phyloP scores from a whole-genome alignment of 1,139 yeast species.

The Blastobotrys proliferans region DNA sequence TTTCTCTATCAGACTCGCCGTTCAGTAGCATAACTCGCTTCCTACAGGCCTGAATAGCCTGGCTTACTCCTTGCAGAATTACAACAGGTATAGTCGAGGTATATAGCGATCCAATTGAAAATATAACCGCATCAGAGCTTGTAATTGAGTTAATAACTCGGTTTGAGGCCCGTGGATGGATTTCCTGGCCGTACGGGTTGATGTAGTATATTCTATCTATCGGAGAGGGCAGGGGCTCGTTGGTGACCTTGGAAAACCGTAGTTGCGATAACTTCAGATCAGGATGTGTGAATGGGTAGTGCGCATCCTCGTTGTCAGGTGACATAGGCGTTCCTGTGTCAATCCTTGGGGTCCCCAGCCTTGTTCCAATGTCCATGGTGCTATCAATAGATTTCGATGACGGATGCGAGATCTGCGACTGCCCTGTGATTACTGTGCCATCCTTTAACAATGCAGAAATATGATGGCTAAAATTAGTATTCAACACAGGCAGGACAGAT shows the following conservation, averaged over 20 bases:
- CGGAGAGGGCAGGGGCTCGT: slow-evolving; percentile 60
- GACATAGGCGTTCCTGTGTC: neutral
- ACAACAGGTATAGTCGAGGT: slow-evolving; percentile 80
- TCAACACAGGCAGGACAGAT: slow-evolving; percentile 74
- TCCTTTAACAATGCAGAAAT: slow-evolving; percentile 71
- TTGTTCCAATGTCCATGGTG: neutral
- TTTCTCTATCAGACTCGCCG: slow-evolving; percentile 74
- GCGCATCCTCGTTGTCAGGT: slow-evolving; percentile 51
- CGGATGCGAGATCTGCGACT: slow-evolving; percentile 92
- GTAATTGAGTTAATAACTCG: slow-evolving; percentile 54
- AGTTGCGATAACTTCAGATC: slow-evolving; percentile 70
- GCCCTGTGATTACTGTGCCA: slow-evolving; percentile 83
- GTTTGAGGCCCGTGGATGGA: slow-evolving; percentile 69
- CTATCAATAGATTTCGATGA: slow-evolving; percentile 20
- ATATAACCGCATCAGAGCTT: slow-evolving; percentile 51
- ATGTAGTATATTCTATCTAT: slow-evolving; percentile 72
- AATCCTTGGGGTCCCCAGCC: slow-evolving; percentile 8
- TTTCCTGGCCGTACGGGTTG: slow-evolving; percentile 85
- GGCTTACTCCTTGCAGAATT: slow-evolving; percentile 67
- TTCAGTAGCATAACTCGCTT: slow-evolving; percentile 50
- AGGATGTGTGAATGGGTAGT: slow-evolving; percentile 77
- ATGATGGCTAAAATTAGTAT: slow-evolving; percentile 81
- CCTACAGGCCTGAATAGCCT: slow-evolving; percentile 13
- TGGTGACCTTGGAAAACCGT: slow-evolving; percentile 57
- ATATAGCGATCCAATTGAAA: slow-evolving; percentile 84